These are phyloP conservation scores for Striga hermonthica DNA, from an alignment of 305 asterid genomes.

Conservation along the genomic window DNA sequence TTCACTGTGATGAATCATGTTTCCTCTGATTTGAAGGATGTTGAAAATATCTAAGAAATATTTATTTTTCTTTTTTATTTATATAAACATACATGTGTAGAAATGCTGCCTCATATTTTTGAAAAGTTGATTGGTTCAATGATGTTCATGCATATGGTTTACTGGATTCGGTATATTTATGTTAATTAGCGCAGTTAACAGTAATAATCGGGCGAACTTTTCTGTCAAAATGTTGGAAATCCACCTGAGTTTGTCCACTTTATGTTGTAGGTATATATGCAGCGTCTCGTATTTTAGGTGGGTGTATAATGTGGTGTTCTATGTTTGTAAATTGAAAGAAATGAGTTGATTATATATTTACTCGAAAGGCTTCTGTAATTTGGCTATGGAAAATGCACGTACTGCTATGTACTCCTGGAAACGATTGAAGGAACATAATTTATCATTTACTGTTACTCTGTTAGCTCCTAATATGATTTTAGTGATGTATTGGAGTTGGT, in stretches of 20 bases:
- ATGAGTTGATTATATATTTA: slow-evolving; percentile 5
- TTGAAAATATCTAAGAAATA: neutral
- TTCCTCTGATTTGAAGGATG: slow-evolving; percentile 17
- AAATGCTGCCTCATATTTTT: neutral
- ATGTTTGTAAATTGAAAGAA: slow-evolving; percentile 9
- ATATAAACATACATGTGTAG: too few relatives aligned
- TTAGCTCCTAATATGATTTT: neutral
- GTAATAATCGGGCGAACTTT: neutral
- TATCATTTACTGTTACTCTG: neutral
- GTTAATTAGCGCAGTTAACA: slow-evolving; percentile 1
- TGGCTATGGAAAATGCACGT: neutral
- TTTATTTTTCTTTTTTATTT: neutral
- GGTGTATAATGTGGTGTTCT: neutral
- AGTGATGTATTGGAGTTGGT: slow-evolving; percentile 23
- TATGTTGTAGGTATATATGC: slow-evolving; percentile 2
- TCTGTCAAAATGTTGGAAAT: slow-evolving; percentile 13
- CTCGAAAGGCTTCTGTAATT: slow-evolving; percentile 7
- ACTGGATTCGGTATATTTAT: slow-evolving; percentile 25
- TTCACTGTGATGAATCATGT: neutral
- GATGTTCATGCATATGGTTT: slow-evolving; percentile 18
- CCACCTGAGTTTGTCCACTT: slow-evolving; percentile 5
- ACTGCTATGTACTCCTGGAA: neutral
- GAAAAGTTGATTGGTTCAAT: slow-evolving; percentile 2
- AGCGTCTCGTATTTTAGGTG: neutral
- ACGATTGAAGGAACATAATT: slow-evolving; percentile 8